Evolutionary conservation across 2,329 filamentous ascomycete genomes (phyloP).

Genomic region (Pseudogymnoascus sp.): DNA sequence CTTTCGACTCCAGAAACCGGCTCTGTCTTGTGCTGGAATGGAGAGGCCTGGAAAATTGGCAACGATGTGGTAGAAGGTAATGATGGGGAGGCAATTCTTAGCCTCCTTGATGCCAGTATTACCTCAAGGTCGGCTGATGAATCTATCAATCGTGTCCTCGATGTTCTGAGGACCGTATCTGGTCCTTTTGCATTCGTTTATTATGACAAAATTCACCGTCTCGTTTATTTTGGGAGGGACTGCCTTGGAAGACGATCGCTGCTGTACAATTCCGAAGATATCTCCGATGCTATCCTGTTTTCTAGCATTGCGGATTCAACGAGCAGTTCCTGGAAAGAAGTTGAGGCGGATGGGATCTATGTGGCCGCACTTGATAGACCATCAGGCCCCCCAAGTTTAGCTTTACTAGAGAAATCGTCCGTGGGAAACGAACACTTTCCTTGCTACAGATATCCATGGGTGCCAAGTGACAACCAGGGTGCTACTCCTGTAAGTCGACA

Average conservation of each 20-base stretch:
- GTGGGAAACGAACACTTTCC: constrained; percentile 8
- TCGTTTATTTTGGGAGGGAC: constrained; percentile 77
- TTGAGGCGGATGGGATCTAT: constrained; percentile 78
- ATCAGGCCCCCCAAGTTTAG: not conserved
- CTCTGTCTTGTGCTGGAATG: constrained; percentile 89
- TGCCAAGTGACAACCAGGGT: constrained; percentile 1
- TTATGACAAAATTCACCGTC: constrained; percentile 53
- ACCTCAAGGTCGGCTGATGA: constrained; percentile 13
- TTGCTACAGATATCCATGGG: constrained; percentile 8
- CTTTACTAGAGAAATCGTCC: constrained; percentile 2
- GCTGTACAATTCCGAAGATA: constrained; percentile 44
- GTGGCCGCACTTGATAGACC: constrained; percentile 17
- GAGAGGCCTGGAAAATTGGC: constrained; percentile 78
- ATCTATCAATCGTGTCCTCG: constrained; percentile 33
- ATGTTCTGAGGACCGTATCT: constrained; percentile 51
- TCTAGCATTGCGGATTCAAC: constrained; percentile 60
- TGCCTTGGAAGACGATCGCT: constrained; percentile 80
- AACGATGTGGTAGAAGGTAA: constrained; percentile 55
- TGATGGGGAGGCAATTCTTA: constrained; percentile 65
- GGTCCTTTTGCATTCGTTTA: constrained; percentile 90
- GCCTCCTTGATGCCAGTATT: constrained; percentile 39
- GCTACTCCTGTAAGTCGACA: constrained; percentile 12
- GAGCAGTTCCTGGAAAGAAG: constrained; percentile 58
- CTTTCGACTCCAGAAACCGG: constrained; percentile 47
- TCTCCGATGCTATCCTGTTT: constrained; percentile 43